phyloP scores from a whole-genome alignment of 2,329 filamentous ascomycete species.

The Pleurostoma richardsiae region DNA sequence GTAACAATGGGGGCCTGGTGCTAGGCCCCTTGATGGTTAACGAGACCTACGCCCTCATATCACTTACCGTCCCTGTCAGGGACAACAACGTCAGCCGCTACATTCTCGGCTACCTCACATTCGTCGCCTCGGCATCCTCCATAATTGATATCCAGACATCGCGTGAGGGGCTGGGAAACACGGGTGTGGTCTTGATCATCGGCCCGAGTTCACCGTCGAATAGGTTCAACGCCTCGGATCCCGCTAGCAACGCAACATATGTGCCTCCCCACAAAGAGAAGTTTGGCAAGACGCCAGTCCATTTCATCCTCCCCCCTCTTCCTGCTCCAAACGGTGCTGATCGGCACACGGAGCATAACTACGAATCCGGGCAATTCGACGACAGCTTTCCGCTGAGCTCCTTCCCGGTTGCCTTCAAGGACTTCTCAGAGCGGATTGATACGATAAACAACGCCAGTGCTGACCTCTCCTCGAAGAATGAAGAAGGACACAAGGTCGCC shows the following conservation, averaged over 20 bases:
- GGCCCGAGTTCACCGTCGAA: conserved; percentile 65
- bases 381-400: conserved; percentile 51
- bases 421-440: conserved; percentile 47
- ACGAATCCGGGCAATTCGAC: conserved; percentile 33
- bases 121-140: conserved; percentile 64
- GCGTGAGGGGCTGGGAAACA: conserved; percentile 64
- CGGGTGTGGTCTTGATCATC: conserved; percentile 65
- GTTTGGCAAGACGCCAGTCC: conserved; percentile 41
- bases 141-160: conserved; percentile 59
- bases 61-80: conserved; percentile 74
- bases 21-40: conserved; percentile 74
- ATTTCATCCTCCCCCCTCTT: conserved; percentile 56
- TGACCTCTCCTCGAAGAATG: conserved; percentile 65
- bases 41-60: conserved; percentile 68
- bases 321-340: conserved; percentile 30
- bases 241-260: conserved; percentile 42
- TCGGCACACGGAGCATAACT: conserved; percentile 42
- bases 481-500: conserved; percentile 63
- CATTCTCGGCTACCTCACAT: conserved; percentile 78
- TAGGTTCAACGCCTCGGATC: conserved; percentile 42
- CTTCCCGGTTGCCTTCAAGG: conserved; percentile 60
- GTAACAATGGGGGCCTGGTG: conserved; percentile 55
- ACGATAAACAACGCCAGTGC: conserved; percentile 64
- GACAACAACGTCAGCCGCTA: conserved; percentile 56
- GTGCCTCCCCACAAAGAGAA: conserved; percentile 24